Percentiles rank a stretch among this genome's conserved stretches.
These are phyloP conservation scores for Echites panduratus DNA, from an alignment of 257 asterid genomes.

Conservation along the genomic window DNA sequence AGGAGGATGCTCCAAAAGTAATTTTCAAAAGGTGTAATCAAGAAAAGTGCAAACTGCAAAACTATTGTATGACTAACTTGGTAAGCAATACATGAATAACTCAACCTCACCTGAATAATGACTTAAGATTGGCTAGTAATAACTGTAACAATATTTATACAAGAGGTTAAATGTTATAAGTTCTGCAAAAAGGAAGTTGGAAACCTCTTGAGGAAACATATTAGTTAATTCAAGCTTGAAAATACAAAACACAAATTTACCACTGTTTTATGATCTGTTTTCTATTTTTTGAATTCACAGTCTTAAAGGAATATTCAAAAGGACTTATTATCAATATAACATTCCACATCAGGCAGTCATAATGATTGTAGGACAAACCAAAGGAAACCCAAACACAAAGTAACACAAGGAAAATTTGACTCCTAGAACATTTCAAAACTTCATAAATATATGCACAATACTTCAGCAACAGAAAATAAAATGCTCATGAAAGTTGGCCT, in stretches of 20 bases:
- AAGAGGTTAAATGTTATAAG: neutral
- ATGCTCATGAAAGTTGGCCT: neutral
- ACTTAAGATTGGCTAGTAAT: neutral
- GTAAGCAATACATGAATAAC: neutral
- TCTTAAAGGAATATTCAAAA: neutral
- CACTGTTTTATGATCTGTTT: neutral
- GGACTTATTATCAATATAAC: neutral
- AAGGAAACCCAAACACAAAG: neutral
- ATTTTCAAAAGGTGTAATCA: neutral
- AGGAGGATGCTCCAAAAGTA: neutral
- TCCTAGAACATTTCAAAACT: neutral
- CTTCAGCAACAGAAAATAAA: neutral
- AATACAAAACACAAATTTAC: neutral
- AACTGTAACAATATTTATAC: neutral
- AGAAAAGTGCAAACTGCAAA: constrained; percentile 1
- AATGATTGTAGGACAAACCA: neutral
- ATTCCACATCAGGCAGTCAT: neutral
- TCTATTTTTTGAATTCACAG: neutral
- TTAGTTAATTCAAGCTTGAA: neutral
- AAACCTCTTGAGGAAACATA: neutral
- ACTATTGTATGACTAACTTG: neutral
- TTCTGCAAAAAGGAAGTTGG: neutral
- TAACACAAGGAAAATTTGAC: neutral
- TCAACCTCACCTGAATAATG: neutral
- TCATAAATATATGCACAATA: neutral